Percentiles rank a stretch among this genome's conserved stretches.
These are phyloP conservation scores for Leccinum proximum DNA, from an alignment of 1,284 basidiomycete species.

Conservation along the genomic window DNA sequence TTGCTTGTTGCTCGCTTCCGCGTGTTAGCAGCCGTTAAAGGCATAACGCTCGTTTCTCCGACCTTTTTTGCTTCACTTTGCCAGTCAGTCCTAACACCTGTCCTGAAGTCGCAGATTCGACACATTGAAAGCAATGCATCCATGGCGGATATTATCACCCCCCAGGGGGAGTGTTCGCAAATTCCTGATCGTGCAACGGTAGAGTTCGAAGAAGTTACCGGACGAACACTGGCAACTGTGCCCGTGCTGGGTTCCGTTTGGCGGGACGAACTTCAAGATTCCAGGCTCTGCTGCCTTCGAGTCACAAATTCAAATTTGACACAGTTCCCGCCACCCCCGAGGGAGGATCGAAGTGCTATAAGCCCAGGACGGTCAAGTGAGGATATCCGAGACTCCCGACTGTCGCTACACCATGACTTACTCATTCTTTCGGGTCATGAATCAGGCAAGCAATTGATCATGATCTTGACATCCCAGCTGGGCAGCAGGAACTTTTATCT, in stretches of 20 bases:
- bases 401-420: not conserved
- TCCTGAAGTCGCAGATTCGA: not conserved
- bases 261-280: constrained; percentile 2
- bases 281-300: not conserved
- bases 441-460: constrained; percentile 1
- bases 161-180: not conserved
- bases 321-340: constrained; percentile 15
- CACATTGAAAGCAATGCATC: constrained; percentile 2
- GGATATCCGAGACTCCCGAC: not conserved
- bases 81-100: constrained; percentile 6
- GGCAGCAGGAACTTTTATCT: constrained; percentile 14
- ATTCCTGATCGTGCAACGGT: not conserved
- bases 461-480: constrained; percentile 6
- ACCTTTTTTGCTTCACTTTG: constrained; percentile 9
- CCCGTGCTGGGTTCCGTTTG: constrained; percentile 1
- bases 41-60: constrained; percentile 5
- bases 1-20: constrained; percentile 11
- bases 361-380: constrained; percentile 5
- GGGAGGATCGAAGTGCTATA: constrained; percentile 16
- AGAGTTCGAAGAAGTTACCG: not conserved
- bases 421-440: not conserved
- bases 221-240: constrained; percentile 1
- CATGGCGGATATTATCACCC: not conserved
- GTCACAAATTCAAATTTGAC: not conserved
- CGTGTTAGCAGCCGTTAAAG: not conserved